Base-by-base conservation (phyloP, 441 rosid species). In the Hura crepitans region DNA sequence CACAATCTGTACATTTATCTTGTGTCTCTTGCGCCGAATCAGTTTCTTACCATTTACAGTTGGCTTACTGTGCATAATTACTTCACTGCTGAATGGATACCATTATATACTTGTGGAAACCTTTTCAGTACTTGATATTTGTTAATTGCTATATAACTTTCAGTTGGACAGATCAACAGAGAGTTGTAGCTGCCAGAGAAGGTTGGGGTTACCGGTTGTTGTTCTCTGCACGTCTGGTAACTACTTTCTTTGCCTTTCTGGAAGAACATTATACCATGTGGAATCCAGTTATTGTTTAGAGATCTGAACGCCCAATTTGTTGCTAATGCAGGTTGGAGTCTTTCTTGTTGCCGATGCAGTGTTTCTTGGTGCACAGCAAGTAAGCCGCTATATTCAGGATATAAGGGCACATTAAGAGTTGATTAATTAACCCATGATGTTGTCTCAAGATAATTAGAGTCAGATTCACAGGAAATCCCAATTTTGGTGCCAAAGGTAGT, bases 121-220 rank as follows among this genome's bases (percentile, higher is more conserved):
- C 47, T 65, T 42, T 30, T 63, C 37, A 50, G 11, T 13, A 18
- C 14, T 50, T 62, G 15, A 28, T 55, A 12, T 35, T 53, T 57
- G 43, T 37, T 66, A 54, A 64, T 76, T 65, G 43, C 64, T 47
- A 11, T 20, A 20, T 47, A 54, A 70, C 20, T 75, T 74, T 76
- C 83, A 93, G 97, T 45, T 93, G 98, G 98, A 93, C 98, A 20
- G 97, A 89, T 79, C 97, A 91, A 71, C 97, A 93, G 81, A 85
- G 98, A 83, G 87, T 78, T 79, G 90, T 86, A 68, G 95, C 95
- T 75, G 97, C 93, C 11, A 93, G 81, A 83, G 97, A 87, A 86
- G 97, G 98, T 35, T 88, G 95, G 97, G 89, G 95, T 25, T 93
- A 89, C 74, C 84, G 89, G 68, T 77, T 93, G 70, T 59, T 88